Evolutionary conservation across 148 eudicot species (phyloP).

Genomic region (Heliosperma pusillum): DNA sequence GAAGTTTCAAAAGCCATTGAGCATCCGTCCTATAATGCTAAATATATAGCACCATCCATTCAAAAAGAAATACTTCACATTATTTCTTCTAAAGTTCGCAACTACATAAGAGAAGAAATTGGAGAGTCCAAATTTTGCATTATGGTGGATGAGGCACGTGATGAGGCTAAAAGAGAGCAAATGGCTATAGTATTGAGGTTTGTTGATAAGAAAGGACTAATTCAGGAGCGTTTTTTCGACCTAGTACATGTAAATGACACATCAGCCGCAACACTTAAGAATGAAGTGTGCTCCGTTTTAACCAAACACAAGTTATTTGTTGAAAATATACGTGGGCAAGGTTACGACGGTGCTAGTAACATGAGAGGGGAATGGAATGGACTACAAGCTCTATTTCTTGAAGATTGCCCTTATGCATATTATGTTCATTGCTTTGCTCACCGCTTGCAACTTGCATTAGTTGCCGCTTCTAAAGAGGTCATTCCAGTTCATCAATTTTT

Average conservation of each 20-base stretch:
- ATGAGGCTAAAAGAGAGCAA: constrained; percentile 15
- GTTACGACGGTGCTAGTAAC: constrained; percentile 17
- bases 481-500: constrained; percentile 4
- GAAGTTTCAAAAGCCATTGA: constrained; percentile 9
- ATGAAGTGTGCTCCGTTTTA: neutral
- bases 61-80: constrained; percentile 9
- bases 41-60: constrained; percentile 3
- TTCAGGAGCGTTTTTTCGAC: constrained; percentile 5
- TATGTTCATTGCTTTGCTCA: constrained; percentile 13
- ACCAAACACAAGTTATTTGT: neutral
- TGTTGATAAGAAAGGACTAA: neutral
- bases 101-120: constrained; percentile 2
- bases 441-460: constrained; percentile 17
- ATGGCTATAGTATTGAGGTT: neutral
- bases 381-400: neutral
- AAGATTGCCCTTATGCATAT: neutral
- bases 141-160: constrained; percentile 10
- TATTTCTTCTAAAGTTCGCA: neutral
- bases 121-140: constrained; percentile 11
- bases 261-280: constrained; percentile 7
- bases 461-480: constrained; percentile 13
- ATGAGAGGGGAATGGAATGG: constrained; percentile 12
- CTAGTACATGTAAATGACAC: constrained; percentile 11
- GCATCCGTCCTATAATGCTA: constrained; percentile 1
- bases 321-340: constrained; percentile 13